These are phyloP conservation scores for Starmera caribaea DNA, from an alignment of 805 yeast genomes.

Conservation along the genomic window DNA sequence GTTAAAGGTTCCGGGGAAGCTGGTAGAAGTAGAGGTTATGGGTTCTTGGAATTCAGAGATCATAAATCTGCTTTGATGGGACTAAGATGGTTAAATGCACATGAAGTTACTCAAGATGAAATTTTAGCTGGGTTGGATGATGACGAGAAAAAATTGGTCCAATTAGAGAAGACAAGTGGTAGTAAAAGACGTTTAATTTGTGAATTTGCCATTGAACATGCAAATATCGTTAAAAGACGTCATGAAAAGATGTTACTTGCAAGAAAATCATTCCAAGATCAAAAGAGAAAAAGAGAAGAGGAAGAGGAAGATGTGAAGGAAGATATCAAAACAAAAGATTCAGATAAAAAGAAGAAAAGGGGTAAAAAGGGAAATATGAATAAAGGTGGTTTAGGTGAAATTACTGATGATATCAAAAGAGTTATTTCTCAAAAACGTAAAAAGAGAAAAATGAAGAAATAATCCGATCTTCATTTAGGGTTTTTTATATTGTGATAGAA, in stretches of 20 bases:
- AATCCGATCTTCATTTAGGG: background rate
- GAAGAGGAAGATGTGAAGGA: slow-evolving; percentile 10
- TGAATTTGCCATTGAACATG: slow-evolving; percentile 94
- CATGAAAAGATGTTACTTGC: slow-evolving; percentile 49
- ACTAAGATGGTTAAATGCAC: slow-evolving; percentile 93
- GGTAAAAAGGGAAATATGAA: slow-evolving; percentile 35
- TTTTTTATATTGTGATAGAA: background rate
- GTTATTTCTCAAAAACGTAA: slow-evolving; percentile 63
- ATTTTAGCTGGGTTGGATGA: slow-evolving; percentile 60
- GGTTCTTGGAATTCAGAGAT: slow-evolving; percentile 87
- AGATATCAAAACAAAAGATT: slow-evolving; percentile 9
- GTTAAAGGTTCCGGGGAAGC: slow-evolving; percentile 77
- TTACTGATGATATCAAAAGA: slow-evolving; percentile 48
- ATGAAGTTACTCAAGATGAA: slow-evolving; percentile 66
- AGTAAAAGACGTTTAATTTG: slow-evolving; percentile 69
- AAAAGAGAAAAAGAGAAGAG: slow-evolving; percentile 18
- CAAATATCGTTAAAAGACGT: slow-evolving; percentile 87
- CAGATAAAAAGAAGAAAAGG: slow-evolving; percentile 11
- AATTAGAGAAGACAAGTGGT: slow-evolving; percentile 34
- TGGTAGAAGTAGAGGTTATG: slow-evolving; percentile 95
- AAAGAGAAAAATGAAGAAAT: slow-evolving; percentile 41
- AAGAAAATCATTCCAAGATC: slow-evolving; percentile 23
- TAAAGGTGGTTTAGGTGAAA: slow-evolving; percentile 24
- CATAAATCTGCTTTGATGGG: slow-evolving; percentile 94
- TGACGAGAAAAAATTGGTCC: slow-evolving; percentile 51